Evolutionary conservation across 441 rosid species (phyloP).

Genomic region (Pelargonium australe): DNA sequence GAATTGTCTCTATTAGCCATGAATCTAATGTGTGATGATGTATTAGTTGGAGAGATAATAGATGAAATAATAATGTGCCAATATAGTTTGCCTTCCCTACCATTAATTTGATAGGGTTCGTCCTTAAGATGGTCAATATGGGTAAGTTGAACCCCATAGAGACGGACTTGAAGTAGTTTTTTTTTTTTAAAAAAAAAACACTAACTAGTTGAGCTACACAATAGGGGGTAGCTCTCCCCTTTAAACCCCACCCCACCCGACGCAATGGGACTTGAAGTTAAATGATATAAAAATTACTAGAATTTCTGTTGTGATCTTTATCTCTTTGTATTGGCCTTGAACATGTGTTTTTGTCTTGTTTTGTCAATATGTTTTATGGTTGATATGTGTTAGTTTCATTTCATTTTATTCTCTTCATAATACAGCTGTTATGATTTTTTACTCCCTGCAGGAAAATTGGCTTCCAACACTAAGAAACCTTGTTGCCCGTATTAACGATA

Average conservation of each 20-base stretch:
- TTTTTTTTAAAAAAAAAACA: no score
- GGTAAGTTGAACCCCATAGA: background rate
- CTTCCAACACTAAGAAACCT: slow-evolving; percentile 85
- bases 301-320: background rate
- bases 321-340: background rate
- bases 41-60: background rate
- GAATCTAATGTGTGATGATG: background rate
- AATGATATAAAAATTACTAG: background rate
- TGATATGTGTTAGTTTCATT: slow-evolving; percentile 9
- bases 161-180: background rate
- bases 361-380: slow-evolving; percentile 4
- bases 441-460: slow-evolving; percentile 61
- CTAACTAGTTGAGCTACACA: no score
- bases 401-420: background rate
- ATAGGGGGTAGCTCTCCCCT: no score
- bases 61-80: background rate
- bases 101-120: background rate
- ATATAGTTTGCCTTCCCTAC: background rate
- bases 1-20: background rate
- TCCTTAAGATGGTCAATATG: background rate
- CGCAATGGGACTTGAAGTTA: background rate
- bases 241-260: no score
- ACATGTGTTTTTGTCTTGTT: background rate
- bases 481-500: slow-evolving; percentile 72
- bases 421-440: slow-evolving; percentile 1